Base-by-base conservation (phyloP, 1,284 basidiomycete genomes). In the Spongispora temasekensis region DNA sequence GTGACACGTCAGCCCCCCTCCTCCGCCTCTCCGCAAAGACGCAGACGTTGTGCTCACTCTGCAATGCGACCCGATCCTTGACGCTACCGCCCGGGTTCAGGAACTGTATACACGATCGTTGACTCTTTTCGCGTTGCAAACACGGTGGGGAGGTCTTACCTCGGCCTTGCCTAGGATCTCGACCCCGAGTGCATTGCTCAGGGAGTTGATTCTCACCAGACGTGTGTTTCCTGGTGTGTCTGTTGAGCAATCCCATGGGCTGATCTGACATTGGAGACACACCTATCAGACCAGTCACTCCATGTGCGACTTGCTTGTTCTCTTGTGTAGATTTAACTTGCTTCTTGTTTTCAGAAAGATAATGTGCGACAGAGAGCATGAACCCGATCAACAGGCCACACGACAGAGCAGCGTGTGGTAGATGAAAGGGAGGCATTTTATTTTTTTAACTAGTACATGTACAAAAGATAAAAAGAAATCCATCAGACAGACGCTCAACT, bases 121-220 rank as follows among this genome's bases (percentile, higher is more conserved):
- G 15, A 37, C 23, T 28, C n/a, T 31, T 12, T 27, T 23, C 15
- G 6, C 13, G 42, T 34, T 58, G n/a, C 50, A 15, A 17, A 37
- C 21, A 19, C 2, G 23, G 3, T 25, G 9, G 6, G 13, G 31
- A 15, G 12, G 62, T n/a, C 78, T 52, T 64, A 93, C 92, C 81
- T 97, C 95, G 15, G 94, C 93, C 77, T 98, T 98, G n/a, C 94
- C 96, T 13, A 98, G 79, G 61, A 99, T 96, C 70, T 98, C 95
- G 13, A 97, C 91, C 8, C 95, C 95, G 0, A 98, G 82, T 0
- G 90, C 87, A 75, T 97, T 84, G 67, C 94, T 97, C 59, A 99
- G 75, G 4, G 93, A 95, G 66, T 93, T 92, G 61, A 99, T 97
- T 61, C 96, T 83, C 59, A 99, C 82, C 42, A 99, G 80, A 0